Base-by-base conservation (phyloP, 208 protist species). In the Leishmania martiniquensis region DNA sequence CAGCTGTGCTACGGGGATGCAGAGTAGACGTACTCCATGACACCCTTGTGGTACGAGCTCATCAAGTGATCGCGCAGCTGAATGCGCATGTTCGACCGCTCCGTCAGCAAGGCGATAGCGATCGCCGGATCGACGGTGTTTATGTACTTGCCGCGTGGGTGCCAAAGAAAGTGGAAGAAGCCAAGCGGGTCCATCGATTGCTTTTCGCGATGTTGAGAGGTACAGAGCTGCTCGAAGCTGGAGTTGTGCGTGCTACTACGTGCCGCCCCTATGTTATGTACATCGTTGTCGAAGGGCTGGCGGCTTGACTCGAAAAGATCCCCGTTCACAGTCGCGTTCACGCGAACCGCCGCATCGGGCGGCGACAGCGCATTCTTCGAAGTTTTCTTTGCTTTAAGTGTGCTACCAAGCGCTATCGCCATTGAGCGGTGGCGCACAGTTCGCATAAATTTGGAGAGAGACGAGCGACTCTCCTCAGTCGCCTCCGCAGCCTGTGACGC, bases 271-370 rank as follows among this genome's bases (percentile, higher is more conserved):
- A 75, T 7, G 37, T 37, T 1, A 22, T 34, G 9, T 73, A 49
- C 37, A 69, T 87, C 83, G 73, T 84, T 83, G 74, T 80, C 75
- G 59, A 90, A 87, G 15, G 86, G 86, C 78, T 90, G 83, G 17
- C 86, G 80, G 49, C 71, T 79, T 20, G 37, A 34, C 34, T 47
- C 63, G 55, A 90, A 90, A 67, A 90, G 60, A 32, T 90, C 86
- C 4, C 83, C 83, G 2, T 57, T 22, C 34, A 47, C 70, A 4
- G 68, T 55, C 32, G 9, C 63, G 76, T 29, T 17, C 4, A 39
- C 57, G 17, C 47, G 32, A 1, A 42, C 54, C 37, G n/a, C 20
- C 4, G 57, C 34, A 12, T 72, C 73, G 32, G 60, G 47, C 13
- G 44, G 66, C 4, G 47, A 69, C 22, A 9, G 17, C 52, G 25